Evolutionary conservation across 805 yeast genomes (phyloP).

Genomic region (Saturnispora galanensis): DNA sequence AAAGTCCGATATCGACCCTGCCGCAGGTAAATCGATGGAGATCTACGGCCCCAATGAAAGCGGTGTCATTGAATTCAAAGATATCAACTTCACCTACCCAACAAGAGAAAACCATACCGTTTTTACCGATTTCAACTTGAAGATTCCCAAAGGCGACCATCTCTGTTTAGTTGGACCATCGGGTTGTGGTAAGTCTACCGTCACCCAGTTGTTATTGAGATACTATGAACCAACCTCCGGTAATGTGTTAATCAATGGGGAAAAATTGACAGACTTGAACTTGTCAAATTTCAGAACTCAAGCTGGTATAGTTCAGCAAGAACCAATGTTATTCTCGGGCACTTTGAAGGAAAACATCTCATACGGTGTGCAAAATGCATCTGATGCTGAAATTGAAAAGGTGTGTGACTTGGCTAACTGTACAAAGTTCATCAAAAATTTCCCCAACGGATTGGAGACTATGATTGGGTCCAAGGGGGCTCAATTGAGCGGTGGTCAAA

Average conservation of each 20-base stretch:
- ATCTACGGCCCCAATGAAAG: conserved; percentile 26
- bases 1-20: conserved; percentile 60
- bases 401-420: conserved; percentile 73
- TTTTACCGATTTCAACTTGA: conserved; percentile 50
- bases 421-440: conserved; percentile 50
- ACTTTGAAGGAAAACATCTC: conserved; percentile 73
- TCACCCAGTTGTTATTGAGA: conserved; percentile 67
- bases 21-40: conserved; percentile 40
- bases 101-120: conserved; percentile 66
- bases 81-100: conserved; percentile 71
- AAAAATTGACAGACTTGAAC: conserved; percentile 53
- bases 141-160: conserved; percentile 70
- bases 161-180: conserved; percentile 94
- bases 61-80: conserved; percentile 51
- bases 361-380: conserved; percentile 60
- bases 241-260: conserved; percentile 50
- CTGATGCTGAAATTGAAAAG: conserved; percentile 45
- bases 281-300: conserved; percentile 63
- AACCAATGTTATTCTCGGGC: conserved; percentile 82
- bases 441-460: conserved; percentile 79
- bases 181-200: conserved; percentile 91
- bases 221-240: conserved; percentile 77
- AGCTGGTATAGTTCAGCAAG: conserved; percentile 89
- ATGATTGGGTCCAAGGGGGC: conserved; percentile 80
- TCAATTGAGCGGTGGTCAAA: conserved; percentile 91